Base-by-base conservation (phyloP, 352 stramenopile species). In the Blastocystis hominis region DNA sequence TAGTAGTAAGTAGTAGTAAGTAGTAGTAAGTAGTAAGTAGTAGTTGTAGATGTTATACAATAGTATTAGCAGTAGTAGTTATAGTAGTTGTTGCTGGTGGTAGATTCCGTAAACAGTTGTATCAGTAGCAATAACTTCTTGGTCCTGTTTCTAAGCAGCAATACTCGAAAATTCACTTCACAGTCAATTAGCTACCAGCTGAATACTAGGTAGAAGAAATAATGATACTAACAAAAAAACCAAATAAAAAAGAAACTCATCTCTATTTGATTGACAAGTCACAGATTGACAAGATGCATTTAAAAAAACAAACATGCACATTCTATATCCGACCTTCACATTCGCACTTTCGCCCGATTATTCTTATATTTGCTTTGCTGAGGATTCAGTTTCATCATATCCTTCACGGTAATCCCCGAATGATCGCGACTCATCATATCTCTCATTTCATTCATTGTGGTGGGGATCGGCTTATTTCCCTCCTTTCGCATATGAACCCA, bases 381-480 rank as follows among this genome's bases (percentile, higher is more conserved):
- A 53, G 72, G 72, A 53, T 84, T 84, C 44, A 84, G 36, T 53
- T 84, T 84, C 72, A 84, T 84, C 72, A 84, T 84, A 44, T 84
- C 72, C 55, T 84, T 84, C 72, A 84, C 68, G 38, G 72, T 84
- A 53, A 84, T 84, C 17, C 72, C 72, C 2, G 50, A 46, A 46
- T 84, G 72, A n/a, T 84, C 72, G 30, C 72, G 13, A 46, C 72
- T 84, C 72, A 84, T 84, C 72, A 84, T 84, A 64, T 84, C 72
- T 46, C 62, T 64, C 72, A 84, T 84, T 46, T 84, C 72, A 13
- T 10, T 50, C 53, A 84, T 64, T 34, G 72, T 84, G n/a, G 17
- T 47, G 2, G 72, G 72, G 55, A 84, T 84, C 36, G 72, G 72
- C 44, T 84, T 84, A n/a, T 47, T 84, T n/a, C 68, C 68, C 13